Evolutionary conservation across 441 rosid genomes (phyloP).

Genomic region (Aleurites moluccanus): DNA sequence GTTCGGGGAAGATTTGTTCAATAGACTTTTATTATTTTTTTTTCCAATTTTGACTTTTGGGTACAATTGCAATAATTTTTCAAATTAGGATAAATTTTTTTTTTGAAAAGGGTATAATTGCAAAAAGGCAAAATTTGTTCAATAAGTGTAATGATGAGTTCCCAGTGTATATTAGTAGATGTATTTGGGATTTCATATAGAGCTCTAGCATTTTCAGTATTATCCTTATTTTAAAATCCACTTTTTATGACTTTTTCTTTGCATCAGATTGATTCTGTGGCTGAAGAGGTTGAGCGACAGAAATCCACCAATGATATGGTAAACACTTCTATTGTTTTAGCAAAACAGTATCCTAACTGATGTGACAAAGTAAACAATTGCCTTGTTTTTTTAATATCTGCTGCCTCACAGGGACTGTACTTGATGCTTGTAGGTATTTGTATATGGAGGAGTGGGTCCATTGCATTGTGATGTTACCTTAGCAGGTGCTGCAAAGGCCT

Average conservation of each 20-base stretch:
- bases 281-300: slow-evolving; percentile 85
- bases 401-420: slow-evolving; percentile 1
- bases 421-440: slow-evolving; percentile 58
- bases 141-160: neutral
- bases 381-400: slow-evolving; percentile 9
- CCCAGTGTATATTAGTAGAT: slow-evolving; percentile 11
- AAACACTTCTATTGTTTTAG: slow-evolving; percentile 17
- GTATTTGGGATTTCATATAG: slow-evolving; percentile 5
- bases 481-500: slow-evolving; percentile 97
- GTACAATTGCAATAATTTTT: too few relatives aligned
- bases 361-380: neutral
- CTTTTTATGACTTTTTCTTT: slow-evolving; percentile 26
- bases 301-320: slow-evolving; percentile 82
- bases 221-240: slow-evolving; percentile 15
- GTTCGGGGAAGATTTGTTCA: too few relatives aligned
- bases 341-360: slow-evolving; percentile 2
- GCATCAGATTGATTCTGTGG: slow-evolving; percentile 88
- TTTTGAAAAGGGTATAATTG: too few relatives aligned
- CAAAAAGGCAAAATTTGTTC: too few relatives aligned
- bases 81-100: too few relatives aligned
- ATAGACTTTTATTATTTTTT: too few relatives aligned
- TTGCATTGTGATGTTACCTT: slow-evolving; percentile 88
- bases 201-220: slow-evolving; percentile 8
- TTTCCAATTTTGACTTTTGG: too few relatives aligned
- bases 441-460: slow-evolving; percentile 95